phyloP scores from a whole-genome alignment of 768 basidiomycete species.

The Leccinum barrowsii region DNA sequence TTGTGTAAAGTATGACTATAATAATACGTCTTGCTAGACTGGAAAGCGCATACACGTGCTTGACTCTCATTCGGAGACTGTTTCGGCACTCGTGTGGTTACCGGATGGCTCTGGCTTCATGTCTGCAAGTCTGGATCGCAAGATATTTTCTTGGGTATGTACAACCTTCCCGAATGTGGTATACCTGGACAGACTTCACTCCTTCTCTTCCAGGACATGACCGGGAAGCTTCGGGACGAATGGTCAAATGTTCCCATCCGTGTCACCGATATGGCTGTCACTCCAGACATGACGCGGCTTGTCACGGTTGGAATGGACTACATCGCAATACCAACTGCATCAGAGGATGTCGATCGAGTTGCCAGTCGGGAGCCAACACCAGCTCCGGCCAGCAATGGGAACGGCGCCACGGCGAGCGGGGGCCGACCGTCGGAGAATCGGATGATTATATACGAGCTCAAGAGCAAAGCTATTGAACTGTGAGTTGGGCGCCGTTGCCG shows the following conservation, averaged over 20 bases:
- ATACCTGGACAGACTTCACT: conserved; percentile 6
- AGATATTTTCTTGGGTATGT: conserved; percentile 79
- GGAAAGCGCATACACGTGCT: conserved; percentile 67
- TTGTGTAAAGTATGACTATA: not conserved
- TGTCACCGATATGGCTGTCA: conserved; percentile 81
- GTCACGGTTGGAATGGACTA: conserved; percentile 79
- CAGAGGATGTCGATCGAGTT: conserved; percentile 21
- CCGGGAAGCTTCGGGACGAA: conserved; percentile 66
- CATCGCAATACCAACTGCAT: conserved; percentile 21
- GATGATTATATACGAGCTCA: conserved; percentile 75
- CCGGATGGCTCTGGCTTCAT: conserved; percentile 89
- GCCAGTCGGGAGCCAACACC: conserved; percentile 36
- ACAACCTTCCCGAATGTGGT: not conserved
- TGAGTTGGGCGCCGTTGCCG: conserved; percentile 38
- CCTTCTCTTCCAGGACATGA: conserved; percentile 51
- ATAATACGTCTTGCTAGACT: conserved; percentile 45
- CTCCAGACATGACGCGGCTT: conserved; percentile 79
- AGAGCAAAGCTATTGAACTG: conserved; percentile 64
- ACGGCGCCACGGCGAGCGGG: conserved; percentile 33
- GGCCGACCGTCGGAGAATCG: conserved; percentile 47
- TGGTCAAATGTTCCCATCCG: conserved; percentile 75
- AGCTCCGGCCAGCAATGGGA: conserved; percentile 31
- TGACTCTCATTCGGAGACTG: conserved; percentile 73
- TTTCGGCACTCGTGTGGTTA: conserved; percentile 84
- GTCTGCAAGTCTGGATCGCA: conserved; percentile 83